Conservation (phyloP, 2,329 filamentous ascomycete species). For the Fusarium fracticaudum region DNA sequence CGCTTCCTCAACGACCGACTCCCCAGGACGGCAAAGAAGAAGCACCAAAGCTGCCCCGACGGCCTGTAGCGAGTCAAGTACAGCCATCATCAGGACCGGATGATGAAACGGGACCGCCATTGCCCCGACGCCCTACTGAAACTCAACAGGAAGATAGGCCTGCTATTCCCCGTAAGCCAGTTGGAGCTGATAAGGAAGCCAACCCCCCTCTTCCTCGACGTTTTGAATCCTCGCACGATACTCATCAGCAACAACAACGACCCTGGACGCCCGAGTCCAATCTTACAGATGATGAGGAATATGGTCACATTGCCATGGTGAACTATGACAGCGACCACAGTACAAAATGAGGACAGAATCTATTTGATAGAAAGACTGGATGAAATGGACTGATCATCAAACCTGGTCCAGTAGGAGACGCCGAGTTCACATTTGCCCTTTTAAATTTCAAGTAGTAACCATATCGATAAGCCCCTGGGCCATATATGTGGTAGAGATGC, state of each 20-base stretch:
- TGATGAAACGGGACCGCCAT: slow-evolving; percentile 1
- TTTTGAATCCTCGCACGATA: slow-evolving; percentile 5
- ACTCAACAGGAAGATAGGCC: slow-evolving; percentile 13
- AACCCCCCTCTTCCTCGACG: slow-evolving; percentile 33
- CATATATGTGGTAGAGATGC: too few species aligned
- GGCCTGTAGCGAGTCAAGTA: slow-evolving; percentile 5
- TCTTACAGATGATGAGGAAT: slow-evolving; percentile 48
- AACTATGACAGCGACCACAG: slow-evolving; percentile 46
- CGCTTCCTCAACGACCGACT: slow-evolving; percentile 24
- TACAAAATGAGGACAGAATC: neutral
- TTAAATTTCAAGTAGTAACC: too few species aligned
- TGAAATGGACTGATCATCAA: neutral
- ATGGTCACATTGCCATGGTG: slow-evolving; percentile 51
- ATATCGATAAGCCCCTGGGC: too few species aligned
- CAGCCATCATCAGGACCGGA: neutral
- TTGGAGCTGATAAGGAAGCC: slow-evolving; percentile 5
- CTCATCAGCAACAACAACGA: slow-evolving; percentile 21
- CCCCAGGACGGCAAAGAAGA: slow-evolving; percentile 1
- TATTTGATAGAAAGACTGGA: neutral
- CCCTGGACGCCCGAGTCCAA: slow-evolving; percentile 43
- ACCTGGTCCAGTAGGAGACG: neutral
- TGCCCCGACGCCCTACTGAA: slow-evolving; percentile 25
- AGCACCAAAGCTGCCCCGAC: slow-evolving; percentile 18
- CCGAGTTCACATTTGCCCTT: too few species aligned
- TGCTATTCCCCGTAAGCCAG: slow-evolving; percentile 24